Evolutionary conservation across 805 yeast genomes (phyloP), one percentile per base, ranked within the genome.

Genomic region (Nakazawaea pomicola): DNA sequence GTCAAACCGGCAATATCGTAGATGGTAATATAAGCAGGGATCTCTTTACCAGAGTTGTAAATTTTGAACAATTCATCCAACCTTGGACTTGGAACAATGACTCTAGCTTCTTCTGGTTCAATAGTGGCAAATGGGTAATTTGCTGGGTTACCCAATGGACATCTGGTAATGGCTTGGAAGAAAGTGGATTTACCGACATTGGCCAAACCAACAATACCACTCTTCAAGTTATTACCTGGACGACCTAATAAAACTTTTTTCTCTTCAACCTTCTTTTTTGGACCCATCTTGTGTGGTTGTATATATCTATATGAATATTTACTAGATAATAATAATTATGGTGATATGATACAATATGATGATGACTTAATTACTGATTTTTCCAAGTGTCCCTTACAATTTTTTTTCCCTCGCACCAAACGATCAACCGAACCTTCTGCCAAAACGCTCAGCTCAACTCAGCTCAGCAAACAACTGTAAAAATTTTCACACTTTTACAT

Each of bases 111-210:
- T 52, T 76, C 85, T 0, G 88, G 86, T 41, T 80, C 85, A 42
- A 81, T 82, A 7, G 89, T 81, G 8, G 89, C 89, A 61, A 80
- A 81, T 6, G 89, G 88, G 56, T 80, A 76, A 51, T 76, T 76
- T 29, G 81, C 81, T 1, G 87, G 78, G 54, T 79, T 80, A 3
- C 89, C 87, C 33, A 80, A 65, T 6, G 67, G 67, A 27, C 80
- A 74, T 46, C 65, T 69, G 25, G 88, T 79, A 43, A 81, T 72
- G 16, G 85, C 76, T 51, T 72, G 78, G 55, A 72, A 72, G 44
- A 72, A 71, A 46, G 84, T 70, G 7, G 76, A 65, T 64, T 81
- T 57, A 61, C 88, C 72, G 57, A 70, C 88, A 53, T 81, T 81
- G 31, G 89, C 88, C 23, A 81, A 66, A 1, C 84, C 78, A 2